Percentiles rank a stretch among this genome's conserved stretches.
phyloP scores from a whole-genome alignment of 208 protist genomes.

The Crithidia mellificae region DNA sequence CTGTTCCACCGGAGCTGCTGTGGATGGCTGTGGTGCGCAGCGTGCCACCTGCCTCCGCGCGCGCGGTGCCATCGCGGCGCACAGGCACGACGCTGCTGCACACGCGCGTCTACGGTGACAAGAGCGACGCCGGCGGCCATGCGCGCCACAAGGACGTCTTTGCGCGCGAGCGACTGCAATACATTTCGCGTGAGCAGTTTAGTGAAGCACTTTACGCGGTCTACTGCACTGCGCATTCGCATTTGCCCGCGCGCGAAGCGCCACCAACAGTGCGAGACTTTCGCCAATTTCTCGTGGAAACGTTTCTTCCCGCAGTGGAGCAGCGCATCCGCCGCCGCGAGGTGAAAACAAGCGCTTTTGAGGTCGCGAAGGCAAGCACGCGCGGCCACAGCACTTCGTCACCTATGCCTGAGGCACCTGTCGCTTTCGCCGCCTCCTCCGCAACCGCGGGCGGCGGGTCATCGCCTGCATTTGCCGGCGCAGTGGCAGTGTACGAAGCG shows the following conservation, averaged over 20 bases:
- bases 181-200: conserved; percentile 20
- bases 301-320: conserved; percentile 31
- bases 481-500: conserved; percentile 7
- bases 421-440: background rate
- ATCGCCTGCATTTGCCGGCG: background rate
- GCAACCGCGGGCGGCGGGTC: too few relatives aligned
- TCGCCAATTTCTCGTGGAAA: conserved; percentile 17
- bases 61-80: background rate
- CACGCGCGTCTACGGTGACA: conserved; percentile 10
- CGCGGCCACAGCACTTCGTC: background rate
- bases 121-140: background rate
- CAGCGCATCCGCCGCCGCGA: conserved; percentile 7
- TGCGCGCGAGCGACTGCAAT: conserved; percentile 33
- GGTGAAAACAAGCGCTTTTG: background rate
- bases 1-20: conserved; percentile 52
- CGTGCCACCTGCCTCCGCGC: conserved; percentile 13
- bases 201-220: conserved; percentile 16
- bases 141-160: conserved; percentile 26
- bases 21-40: conserved; percentile 66
- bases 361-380: background rate
- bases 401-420: background rate
- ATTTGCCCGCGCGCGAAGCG: background rate
- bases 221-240: background rate
- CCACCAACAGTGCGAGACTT: background rate
- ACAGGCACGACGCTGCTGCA: conserved; percentile 16